Evolutionary conservation across 2,329 filamentous ascomycete species (phyloP).

Genomic region (Rutstroemia sp.): DNA sequence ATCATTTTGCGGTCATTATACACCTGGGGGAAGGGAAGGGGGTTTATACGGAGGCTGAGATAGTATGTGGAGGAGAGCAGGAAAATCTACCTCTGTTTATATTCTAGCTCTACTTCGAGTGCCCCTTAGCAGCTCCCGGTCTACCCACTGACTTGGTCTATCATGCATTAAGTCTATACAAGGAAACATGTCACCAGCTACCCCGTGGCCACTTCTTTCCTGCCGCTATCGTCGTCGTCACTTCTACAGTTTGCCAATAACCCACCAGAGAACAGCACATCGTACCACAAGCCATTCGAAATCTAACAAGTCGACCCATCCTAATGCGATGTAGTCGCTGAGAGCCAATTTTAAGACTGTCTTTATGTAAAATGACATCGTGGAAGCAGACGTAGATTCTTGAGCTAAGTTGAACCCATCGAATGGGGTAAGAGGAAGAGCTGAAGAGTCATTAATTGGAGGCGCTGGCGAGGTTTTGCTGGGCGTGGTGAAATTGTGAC

Average conservation of each 20-base stretch:
- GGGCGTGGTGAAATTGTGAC: neutral
- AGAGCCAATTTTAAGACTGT: neutral
- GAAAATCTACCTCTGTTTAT: too few species aligned
- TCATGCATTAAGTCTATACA: too few species aligned
- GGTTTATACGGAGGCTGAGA: too few species aligned
- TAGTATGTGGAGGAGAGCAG: too few species aligned
- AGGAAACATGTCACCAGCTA: too few species aligned
- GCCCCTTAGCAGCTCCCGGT: too few species aligned
- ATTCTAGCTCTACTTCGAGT: too few species aligned
- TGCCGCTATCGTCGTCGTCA: too few species aligned
- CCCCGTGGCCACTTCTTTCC: too few species aligned
- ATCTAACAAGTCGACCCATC: slow-evolving; percentile 2
- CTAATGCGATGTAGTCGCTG: slow-evolving; percentile 2
- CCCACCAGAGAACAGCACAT: neutral
- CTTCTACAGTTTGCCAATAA: neutral
- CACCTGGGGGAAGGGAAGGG: too few species aligned
- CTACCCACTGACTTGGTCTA: too few species aligned
- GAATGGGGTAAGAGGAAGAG: neutral
- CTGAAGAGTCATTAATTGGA: neutral
- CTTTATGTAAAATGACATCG: neutral
- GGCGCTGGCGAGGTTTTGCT: neutral
- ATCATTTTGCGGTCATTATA: too few species aligned
- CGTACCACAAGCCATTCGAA: neutral
- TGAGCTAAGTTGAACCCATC: neutral
- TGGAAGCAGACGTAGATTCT: neutral